Evolutionary conservation across 2,329 filamentous ascomycete genomes (phyloP).

Genomic region (Cytospora leucostoma): DNA sequence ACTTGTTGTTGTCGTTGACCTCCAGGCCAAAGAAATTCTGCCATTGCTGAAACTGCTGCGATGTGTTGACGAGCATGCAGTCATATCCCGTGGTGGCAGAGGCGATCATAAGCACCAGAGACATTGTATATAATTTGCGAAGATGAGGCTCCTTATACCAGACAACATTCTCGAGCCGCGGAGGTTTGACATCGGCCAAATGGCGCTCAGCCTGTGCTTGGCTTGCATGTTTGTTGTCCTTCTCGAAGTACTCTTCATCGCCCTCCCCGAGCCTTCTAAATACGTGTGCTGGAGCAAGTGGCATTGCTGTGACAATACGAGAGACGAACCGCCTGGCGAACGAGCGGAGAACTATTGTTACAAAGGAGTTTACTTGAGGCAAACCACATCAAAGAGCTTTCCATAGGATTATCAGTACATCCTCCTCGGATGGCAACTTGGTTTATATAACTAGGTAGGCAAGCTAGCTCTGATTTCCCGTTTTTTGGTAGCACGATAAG

Average conservation of each 20-base stretch:
- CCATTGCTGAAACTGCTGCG: slow-evolving; percentile 43
- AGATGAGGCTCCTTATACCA: slow-evolving; percentile 59
- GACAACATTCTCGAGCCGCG: slow-evolving; percentile 53
- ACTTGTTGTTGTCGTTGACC: slow-evolving; percentile 39
- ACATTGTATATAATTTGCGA: slow-evolving; percentile 49
- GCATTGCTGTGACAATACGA: background rate
- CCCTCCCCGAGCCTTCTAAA: background rate
- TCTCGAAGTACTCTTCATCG: background rate
- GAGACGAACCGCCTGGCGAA: background rate
- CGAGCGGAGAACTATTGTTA: too few species aligned
- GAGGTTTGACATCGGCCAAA: slow-evolving; percentile 44
- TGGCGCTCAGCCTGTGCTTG: slow-evolving; percentile 36
- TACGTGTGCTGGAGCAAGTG: background rate
- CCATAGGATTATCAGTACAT: too few species aligned
- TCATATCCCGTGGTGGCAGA: slow-evolving; percentile 28
- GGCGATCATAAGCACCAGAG: slow-evolving; percentile 30
- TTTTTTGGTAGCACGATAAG: too few species aligned
- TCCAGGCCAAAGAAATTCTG: slow-evolving; percentile 30
- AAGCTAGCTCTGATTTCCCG: too few species aligned
- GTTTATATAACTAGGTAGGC: too few species aligned
- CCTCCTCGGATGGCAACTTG: too few species aligned
- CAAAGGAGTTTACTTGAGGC: too few species aligned
- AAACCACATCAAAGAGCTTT: too few species aligned
- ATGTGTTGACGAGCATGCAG: slow-evolving; percentile 40
- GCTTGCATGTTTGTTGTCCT: background rate